Base-by-base conservation (phyloP, 1,284 basidiomycete species). In the Malassezia vespertilionis region DNA sequence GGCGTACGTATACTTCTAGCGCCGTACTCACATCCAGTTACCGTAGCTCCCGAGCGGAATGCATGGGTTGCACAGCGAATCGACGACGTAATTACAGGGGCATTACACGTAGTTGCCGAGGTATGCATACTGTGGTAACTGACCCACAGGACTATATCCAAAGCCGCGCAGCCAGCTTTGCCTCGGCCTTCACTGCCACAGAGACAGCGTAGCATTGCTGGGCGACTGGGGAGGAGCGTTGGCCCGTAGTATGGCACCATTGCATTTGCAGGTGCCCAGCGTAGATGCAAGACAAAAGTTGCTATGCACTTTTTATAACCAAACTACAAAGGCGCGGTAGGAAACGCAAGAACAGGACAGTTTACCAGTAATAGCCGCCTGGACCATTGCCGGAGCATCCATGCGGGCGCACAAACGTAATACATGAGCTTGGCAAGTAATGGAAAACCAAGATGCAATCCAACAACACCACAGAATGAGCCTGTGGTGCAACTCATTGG, bases 1-100 rank as follows among this genome's bases (percentile, higher is more conserved):
- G 63, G 64, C 41, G 61, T 65, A 52, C 60, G 63, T 64, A 14
- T 15, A 14, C 27, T 12, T 21, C 8, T 21, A 3, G 24, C 2
- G 6, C 17, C 11, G 21, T n/a, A 14, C 41, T 30, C 17, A 33
- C 23, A 7, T 17, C 26, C 56, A 65, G 63, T 68, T 33, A 45
- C 62, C 3, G 54, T 68, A 2, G 50, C 61, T 1, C 60, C 61
- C 30, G 62, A 63, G 31, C 41, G 63, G 32, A 66, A 70, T 32
- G 51, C 56, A 4, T 70, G 67, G 67, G 66, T 67, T 20, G 67
- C 69, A 36, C 60, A 69, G 38, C 53, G 58, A 15, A 47, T 70
- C 12, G 58, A 62, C 33, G 67, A 70, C 40, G 60, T 60, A 0
- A 54, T 70, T n/a, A 57, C 66, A 21, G 56, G 50, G 7, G 65